Evolutionary conservation across 169 alveolate species (phyloP).

Genomic region (Plasmodium malariae): DNA sequence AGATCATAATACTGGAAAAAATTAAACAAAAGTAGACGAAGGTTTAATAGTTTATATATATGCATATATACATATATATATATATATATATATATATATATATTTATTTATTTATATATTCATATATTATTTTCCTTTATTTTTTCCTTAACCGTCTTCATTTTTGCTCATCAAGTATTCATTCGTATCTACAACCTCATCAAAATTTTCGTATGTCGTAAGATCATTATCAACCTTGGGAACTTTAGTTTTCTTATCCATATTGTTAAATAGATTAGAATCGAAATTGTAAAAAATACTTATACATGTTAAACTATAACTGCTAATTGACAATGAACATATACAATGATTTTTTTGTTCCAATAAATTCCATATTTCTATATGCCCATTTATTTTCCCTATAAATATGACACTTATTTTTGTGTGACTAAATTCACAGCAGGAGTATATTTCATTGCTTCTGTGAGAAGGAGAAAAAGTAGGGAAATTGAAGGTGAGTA

Average conservation of each 20-base stretch:
- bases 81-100: conserved; percentile 11
- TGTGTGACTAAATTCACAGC: conserved; percentile 73
- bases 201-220: conserved; percentile 13
- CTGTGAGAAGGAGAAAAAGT: background rate
- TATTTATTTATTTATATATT: background rate
- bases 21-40: background rate
- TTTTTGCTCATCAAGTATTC: conserved; percentile 54
- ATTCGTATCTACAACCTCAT: conserved; percentile 68
- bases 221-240: conserved; percentile 3
- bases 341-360: conserved; percentile 59
- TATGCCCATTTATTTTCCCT: conserved; percentile 76
- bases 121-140: background rate
- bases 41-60: background rate
- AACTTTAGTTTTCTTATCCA: conserved; percentile 22
- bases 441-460: conserved; percentile 73
- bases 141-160: conserved; percentile 67
- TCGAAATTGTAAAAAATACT: conserved; percentile 51
- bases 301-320: conserved; percentile 66
- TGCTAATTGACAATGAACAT: conserved; percentile 56
- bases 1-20: background rate
- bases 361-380: conserved; percentile 74
- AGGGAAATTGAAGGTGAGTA: background rate
- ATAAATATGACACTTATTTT: conserved; percentile 64
- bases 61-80: background rate
- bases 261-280: background rate